These are phyloP conservation scores for Diaporthe sp. DNA, from an alignment of 2,329 filamentous ascomycete species.

Conservation along the genomic window DNA sequence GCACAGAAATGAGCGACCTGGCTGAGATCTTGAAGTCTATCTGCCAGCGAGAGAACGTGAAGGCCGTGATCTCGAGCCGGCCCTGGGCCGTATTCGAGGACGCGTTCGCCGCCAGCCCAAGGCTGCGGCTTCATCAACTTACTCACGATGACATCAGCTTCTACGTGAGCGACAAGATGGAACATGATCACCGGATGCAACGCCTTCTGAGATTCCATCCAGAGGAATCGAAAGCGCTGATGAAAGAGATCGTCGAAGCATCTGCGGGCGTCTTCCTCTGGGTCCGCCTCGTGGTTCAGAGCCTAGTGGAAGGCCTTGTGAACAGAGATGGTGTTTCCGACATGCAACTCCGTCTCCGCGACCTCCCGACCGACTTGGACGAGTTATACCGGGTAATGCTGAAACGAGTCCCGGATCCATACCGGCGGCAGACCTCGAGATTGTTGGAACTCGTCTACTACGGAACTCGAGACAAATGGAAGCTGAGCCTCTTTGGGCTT, in stretches of 20 bases:
- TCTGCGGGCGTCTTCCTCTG: constrained; percentile 11
- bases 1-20: background rate
- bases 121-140: background rate
- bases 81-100: constrained; percentile 10
- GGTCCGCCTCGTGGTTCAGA: constrained; percentile 11
- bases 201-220: background rate
- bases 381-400: constrained; percentile 11
- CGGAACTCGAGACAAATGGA: constrained; percentile 16
- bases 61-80: background rate
- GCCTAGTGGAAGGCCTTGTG: background rate
- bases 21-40: background rate
- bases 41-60: constrained; percentile 5
- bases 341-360: background rate
- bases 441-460: constrained; percentile 5
- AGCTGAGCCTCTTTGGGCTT: constrained; percentile 2
- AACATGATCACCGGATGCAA: background rate
- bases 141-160: constrained; percentile 13
- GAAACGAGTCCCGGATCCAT: background rate
- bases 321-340: constrained; percentile 1
- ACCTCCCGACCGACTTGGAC: constrained; percentile 13
- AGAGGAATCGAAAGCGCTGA: background rate
- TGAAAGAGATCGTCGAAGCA: constrained; percentile 20
- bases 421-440: constrained; percentile 2
- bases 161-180: constrained; percentile 5
- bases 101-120: background rate